These are phyloP conservation scores for Picea sitchensis DNA, from an alignment of 75 land plant genomes.

Conservation along the genomic window DNA sequence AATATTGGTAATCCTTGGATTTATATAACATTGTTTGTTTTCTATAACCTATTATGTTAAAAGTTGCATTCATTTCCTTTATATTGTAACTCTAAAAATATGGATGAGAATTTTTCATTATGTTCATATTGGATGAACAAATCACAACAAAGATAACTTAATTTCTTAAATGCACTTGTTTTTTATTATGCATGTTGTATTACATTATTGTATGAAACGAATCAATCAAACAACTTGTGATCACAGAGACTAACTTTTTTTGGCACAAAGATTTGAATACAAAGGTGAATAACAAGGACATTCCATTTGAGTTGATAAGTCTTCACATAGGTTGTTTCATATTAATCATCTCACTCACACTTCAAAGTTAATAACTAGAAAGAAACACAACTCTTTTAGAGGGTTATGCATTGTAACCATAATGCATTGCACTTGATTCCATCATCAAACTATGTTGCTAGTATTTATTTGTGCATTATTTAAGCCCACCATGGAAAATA, in stretches of 20 bases:
- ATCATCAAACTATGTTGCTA: background rate
- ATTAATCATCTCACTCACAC: background rate
- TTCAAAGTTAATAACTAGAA: background rate
- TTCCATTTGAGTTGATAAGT: background rate
- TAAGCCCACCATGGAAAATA: background rate
- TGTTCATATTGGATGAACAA: background rate
- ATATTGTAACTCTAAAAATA: too few relatives aligned
- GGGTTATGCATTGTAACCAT: background rate
- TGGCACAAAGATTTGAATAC: background rate
- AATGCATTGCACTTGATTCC: background rate
- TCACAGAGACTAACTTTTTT: too few relatives aligned
- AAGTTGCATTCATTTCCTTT: too few relatives aligned
- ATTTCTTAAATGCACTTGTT: too few relatives aligned
- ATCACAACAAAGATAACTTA: background rate
- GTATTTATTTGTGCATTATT: background rate
- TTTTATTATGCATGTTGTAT: too few relatives aligned
- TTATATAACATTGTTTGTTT: too few relatives aligned
- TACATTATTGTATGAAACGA: too few relatives aligned
- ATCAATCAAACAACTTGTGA: too few relatives aligned
- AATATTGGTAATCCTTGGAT: too few relatives aligned
- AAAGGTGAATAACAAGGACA: background rate
- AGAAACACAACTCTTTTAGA: background rate
- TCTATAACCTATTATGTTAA: too few relatives aligned
- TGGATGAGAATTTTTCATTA: too few relatives aligned
- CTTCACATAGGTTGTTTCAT: background rate